Evolutionary conservation across 1,284 basidiomycete species (phyloP).

Genomic region (Sporisorium scitamineum): DNA sequence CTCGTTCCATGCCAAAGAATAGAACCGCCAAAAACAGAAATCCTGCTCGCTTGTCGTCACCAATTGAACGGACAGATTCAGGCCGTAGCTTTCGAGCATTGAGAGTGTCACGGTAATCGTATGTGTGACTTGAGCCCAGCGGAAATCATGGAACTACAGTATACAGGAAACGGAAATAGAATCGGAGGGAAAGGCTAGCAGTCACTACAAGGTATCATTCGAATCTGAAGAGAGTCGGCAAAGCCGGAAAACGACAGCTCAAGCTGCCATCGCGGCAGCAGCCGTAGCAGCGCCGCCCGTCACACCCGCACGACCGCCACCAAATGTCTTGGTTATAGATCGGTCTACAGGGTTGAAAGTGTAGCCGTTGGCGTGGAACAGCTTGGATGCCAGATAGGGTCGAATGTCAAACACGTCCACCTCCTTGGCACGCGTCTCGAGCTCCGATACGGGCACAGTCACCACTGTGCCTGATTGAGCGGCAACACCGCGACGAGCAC

Average conservation of each 20-base stretch:
- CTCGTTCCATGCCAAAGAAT: not conserved
- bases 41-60: not conserved
- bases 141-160: not conserved
- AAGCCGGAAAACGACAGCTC: not conserved
- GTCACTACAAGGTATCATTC: conserved; percentile 1
- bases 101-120: not conserved
- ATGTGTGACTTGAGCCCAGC: not conserved
- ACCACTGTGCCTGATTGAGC: conserved; percentile 42
- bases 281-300: conserved; percentile 16
- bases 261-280: conserved; percentile 36
- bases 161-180: not conserved
- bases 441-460: conserved; percentile 62
- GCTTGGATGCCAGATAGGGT: conserved; percentile 84
- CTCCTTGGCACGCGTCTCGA: conserved; percentile 79
- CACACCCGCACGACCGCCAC: conserved; percentile 20
- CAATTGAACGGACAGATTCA: not conserved
- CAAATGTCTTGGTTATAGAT: conserved; percentile 65
- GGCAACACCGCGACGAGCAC: conserved; percentile 14
- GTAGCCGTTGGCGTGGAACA: conserved; percentile 94
- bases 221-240: not conserved
- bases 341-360: conserved; percentile 67
- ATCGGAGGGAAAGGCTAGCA: not conserved
- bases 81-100: not conserved
- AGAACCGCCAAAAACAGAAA: not conserved
- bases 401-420: conserved; percentile 91